These are phyloP conservation scores for Scheffersomyces lignicola DNA, from an alignment of 1,139 yeast genomes.

Conservation along the genomic window DNA sequence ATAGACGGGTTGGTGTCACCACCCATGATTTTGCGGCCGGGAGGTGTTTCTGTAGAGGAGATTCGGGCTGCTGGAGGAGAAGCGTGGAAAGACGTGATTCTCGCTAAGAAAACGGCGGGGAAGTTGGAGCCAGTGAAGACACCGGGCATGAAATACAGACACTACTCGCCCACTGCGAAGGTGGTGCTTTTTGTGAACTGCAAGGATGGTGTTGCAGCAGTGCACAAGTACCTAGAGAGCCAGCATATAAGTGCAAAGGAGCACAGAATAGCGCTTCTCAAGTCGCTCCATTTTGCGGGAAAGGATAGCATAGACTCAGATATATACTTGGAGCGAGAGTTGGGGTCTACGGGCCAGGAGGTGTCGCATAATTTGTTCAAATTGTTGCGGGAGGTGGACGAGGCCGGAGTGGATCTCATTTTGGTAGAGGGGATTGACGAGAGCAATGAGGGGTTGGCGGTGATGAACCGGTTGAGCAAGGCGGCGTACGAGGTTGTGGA, in stretches of 20 bases:
- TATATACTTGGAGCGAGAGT: constrained; percentile 37
- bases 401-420: constrained; percentile 57
- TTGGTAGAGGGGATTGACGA: constrained; percentile 76
- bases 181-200: constrained; percentile 67
- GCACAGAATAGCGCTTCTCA: constrained; percentile 48
- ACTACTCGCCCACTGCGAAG: constrained; percentile 87
- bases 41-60: constrained; percentile 84
- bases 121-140: constrained; percentile 76
- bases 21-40: constrained; percentile 89
- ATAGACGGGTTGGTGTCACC: constrained; percentile 84
- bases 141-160: constrained; percentile 97
- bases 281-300: constrained; percentile 34
- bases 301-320: constrained; percentile 20
- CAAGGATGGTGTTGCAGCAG: constrained; percentile 41
- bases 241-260: constrained; percentile 14
- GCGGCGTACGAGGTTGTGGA: constrained; percentile 66
- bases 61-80: constrained; percentile 62
- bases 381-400: constrained; percentile 71
- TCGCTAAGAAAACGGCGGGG: constrained; percentile 68
- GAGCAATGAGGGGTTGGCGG: constrained; percentile 80
- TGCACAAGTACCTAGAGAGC: constrained; percentile 24
- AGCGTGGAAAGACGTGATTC: constrained; percentile 59
- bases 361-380: constrained; percentile 78
- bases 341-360: constrained; percentile 61
- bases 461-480: constrained; percentile 86